A percentile compares a stretch with the other conserved stretches of the same genome.
Evolutionary conservation across 768 basidiomycete species (phyloP).

Genomic region (Suillus occidentalis): DNA sequence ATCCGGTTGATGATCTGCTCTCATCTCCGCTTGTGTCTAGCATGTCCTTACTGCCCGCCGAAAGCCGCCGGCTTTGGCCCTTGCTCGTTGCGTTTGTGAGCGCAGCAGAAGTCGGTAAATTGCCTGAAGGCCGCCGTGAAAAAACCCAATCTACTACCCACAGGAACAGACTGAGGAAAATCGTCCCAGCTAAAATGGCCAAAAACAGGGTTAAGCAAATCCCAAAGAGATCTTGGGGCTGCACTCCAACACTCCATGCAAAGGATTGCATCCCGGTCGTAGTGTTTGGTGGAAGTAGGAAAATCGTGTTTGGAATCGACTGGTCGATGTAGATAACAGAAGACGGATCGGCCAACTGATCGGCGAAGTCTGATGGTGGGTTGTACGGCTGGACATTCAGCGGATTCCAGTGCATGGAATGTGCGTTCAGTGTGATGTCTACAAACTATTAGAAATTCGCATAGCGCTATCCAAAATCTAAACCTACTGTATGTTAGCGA

Average conservation of each 20-base stretch:
- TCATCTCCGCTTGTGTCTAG: conserved; percentile 38
- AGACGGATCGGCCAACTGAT: conserved; percentile 66
- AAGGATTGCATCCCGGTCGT: conserved; percentile 74
- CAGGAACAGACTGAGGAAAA: conserved; percentile 65
- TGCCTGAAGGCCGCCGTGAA: conserved; percentile 24
- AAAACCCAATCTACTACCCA: conserved; percentile 69
- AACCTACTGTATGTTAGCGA: conserved; percentile 69
- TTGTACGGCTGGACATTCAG: conserved; percentile 54
- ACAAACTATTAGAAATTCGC: conserved; percentile 11
- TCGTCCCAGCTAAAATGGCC: conserved; percentile 69
- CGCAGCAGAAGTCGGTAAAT: conserved; percentile 20
- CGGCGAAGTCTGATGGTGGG: conserved; percentile 69
- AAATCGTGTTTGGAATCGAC: conserved; percentile 67
- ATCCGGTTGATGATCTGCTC: conserved; percentile 29
- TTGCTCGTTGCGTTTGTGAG: conserved; percentile 16
- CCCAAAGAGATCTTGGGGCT: conserved; percentile 78
- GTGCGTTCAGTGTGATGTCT: conserved; percentile 76
- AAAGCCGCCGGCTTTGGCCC: conserved; percentile 42
- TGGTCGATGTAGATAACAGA: conserved; percentile 81
- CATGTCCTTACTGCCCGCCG: conserved; percentile 51
- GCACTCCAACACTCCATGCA: conserved; percentile 80
- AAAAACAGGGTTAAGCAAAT: conserved; percentile 85
- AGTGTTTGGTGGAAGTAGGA: conserved; percentile 63
- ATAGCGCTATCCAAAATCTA: conserved; percentile 13
- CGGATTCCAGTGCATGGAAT: conserved; percentile 65